Evolutionary conservation across 306 rosid species (phyloP), one percentile per base, ranked within the genome.

Genomic region (Bauhinia variegata): DNA sequence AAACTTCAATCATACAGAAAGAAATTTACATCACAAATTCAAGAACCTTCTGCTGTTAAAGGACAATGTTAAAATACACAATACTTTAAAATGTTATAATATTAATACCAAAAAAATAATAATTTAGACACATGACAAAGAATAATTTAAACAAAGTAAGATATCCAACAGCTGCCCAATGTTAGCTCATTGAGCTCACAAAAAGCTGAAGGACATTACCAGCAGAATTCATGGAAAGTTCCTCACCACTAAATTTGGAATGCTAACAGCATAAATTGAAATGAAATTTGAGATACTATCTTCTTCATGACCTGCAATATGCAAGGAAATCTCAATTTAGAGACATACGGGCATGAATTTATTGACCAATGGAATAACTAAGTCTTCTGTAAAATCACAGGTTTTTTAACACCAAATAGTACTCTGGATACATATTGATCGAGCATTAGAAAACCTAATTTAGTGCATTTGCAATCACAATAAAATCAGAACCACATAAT

Each of bases 221-320:
- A 78, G 78, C 70, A 75, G 57, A 62, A 84, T 65, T 78, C 76
- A 65, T 67, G 78, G 75, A 76, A 78, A 80, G 72, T 68, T 82
- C 75, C 95, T 83, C 89, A 92, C 98, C 86, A 13, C 77, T 79
- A 89, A 76, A 68, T 87, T 82, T 79, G 96, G 98, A 79, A 86
- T 79, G 88, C 87, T 80, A 67, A 76, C 76, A 69, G 74, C 88
- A 78, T 84, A 86, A 81, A 70, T 64, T 69, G 67, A 72, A 75
- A 92, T 85, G 75, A 92, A 85, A 74, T 72, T 64, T 67, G 98
- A 54, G 59, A 82, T 58, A 52, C 78, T 70, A 61, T 67, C 83
- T 49, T 65, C 80, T 74, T 73, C 96, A 67, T 32, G 34, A 54
- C 85, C 98, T 92, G 96, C 85, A 87, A 75, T 76, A 60, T 54